Conservation (phyloP, 1,139 yeast genomes). For the Geotrichum candidum region DNA sequence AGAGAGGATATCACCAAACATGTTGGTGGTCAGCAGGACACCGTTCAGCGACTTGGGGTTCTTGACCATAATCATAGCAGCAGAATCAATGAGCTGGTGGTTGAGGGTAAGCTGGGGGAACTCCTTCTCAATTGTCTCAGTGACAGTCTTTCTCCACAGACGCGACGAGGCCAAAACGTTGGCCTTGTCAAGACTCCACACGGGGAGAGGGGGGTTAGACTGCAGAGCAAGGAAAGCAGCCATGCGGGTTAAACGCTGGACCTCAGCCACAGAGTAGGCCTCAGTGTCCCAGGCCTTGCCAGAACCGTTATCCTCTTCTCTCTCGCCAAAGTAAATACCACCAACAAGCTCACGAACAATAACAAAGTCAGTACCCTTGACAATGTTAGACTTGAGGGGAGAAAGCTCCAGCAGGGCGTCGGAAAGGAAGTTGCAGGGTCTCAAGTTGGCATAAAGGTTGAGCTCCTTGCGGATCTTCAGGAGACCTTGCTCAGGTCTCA, state of each 20-base stretch:
- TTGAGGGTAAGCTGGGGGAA: slow-evolving; percentile 82
- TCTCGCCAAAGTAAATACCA: slow-evolving; percentile 94
- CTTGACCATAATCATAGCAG: slow-evolving; percentile 94
- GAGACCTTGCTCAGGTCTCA: slow-evolving; percentile 96
- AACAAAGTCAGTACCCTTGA: slow-evolving; percentile 80
- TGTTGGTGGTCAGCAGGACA: slow-evolving; percentile 82
- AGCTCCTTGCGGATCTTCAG: slow-evolving; percentile 90
- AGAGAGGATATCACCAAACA: slow-evolving; percentile 97
- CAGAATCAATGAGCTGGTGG: slow-evolving; percentile 95
- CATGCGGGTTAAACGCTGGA: slow-evolving; percentile 92
- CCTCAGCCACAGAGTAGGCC: slow-evolving; percentile 82
- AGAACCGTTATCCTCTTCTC: slow-evolving; percentile 83
- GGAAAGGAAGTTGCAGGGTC: slow-evolving; percentile 94
- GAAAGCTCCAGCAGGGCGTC: slow-evolving; percentile 78
- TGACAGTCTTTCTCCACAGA: slow-evolving; percentile 91
- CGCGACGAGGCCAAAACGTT: slow-evolving; percentile 94
- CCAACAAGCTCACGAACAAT: slow-evolving; percentile 97
- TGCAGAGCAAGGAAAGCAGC: slow-evolving; percentile 96
- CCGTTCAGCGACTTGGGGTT: slow-evolving; percentile 88
- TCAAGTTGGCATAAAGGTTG: slow-evolving; percentile 86
- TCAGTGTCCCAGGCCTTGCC: slow-evolving; percentile 93
- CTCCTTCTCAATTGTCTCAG: slow-evolving; percentile 73
- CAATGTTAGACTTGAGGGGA: slow-evolving; percentile 79
- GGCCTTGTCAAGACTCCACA: slow-evolving; percentile 96
- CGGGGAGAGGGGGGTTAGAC: slow-evolving; percentile 84